A percentile compares a stretch with the other conserved stretches of the same genome.
These are phyloP conservation scores for Eutypa lata DNA, from an alignment of 2,329 filamentous ascomycete species.

Conservation along the genomic window DNA sequence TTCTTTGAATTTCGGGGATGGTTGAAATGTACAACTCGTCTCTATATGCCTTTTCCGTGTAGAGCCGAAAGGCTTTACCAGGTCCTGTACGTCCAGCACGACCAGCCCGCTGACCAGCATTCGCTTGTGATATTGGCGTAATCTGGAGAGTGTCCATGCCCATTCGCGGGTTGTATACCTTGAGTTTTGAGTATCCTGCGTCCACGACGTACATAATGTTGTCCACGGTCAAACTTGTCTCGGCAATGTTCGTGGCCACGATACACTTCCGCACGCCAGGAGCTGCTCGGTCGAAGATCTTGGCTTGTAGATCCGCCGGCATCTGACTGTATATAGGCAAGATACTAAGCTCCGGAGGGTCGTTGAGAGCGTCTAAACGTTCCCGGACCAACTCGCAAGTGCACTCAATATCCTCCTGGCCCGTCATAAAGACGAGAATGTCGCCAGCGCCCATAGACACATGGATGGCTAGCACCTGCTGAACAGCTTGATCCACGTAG, in stretches of 20 bases:
- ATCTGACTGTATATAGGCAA: slow-evolving; percentile 99
- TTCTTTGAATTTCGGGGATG: slow-evolving; percentile 95
- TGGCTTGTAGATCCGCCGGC: slow-evolving; percentile 95
- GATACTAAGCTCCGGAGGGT: slow-evolving; percentile 91
- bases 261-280: slow-evolving; percentile 95
- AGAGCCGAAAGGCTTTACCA: slow-evolving; percentile 91
- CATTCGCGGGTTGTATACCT: slow-evolving; percentile 98
- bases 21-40: slow-evolving; percentile 96
- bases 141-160: slow-evolving; percentile 99
- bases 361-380: slow-evolving; percentile 81
- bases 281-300: slow-evolving; percentile 90
- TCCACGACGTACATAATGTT: slow-evolving; percentile 99
- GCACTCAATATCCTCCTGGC: slow-evolving; percentile 95
- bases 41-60: slow-evolving; percentile 90
- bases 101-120: slow-evolving; percentile 88
- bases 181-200: slow-evolving; percentile 92
- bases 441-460: slow-evolving; percentile 91
- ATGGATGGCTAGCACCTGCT: slow-evolving; percentile 92
- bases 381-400: slow-evolving; percentile 93
- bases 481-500: slow-evolving; percentile 95
- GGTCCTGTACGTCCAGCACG: slow-evolving; percentile 92
- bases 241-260: slow-evolving; percentile 96
- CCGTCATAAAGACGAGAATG: slow-evolving; percentile 98
- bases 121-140: slow-evolving; percentile 95
- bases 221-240: slow-evolving; percentile 96